Conservation (phyloP, 164 flowering plant genomes). For the Berberis thunbergii region DNA sequence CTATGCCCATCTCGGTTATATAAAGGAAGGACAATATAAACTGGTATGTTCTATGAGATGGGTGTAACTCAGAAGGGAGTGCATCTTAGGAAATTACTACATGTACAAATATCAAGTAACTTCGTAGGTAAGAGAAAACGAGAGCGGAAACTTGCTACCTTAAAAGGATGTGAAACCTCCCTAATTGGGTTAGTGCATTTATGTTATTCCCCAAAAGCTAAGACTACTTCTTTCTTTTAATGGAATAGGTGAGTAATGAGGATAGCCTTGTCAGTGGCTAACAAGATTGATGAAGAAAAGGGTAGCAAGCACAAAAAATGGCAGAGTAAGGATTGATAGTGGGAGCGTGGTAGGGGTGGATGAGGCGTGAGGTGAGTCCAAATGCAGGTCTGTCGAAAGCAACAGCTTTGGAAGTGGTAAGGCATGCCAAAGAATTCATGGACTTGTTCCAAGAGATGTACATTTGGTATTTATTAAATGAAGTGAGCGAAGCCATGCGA, state of each 20-base stretch:
- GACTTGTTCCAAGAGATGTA: slow-evolving; percentile 63
- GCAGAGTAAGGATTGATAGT: slow-evolving; percentile 34
- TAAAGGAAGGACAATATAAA: too few relatives aligned
- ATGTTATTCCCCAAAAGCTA: too few relatives aligned
- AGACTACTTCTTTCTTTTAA: too few relatives aligned
- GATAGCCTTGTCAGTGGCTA: slow-evolving; percentile 64
- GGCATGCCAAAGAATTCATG: slow-evolving; percentile 61
- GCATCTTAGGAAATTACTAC: too few relatives aligned
- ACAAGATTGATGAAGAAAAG: slow-evolving; percentile 53
- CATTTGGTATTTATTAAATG: slow-evolving; percentile 16
- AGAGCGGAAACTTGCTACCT: too few relatives aligned
- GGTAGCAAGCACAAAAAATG: slow-evolving; percentile 74
- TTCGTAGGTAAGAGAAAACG: too few relatives aligned
- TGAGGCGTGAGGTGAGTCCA: slow-evolving; percentile 75
- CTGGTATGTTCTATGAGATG: too few relatives aligned
- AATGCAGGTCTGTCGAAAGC: slow-evolving; percentile 98
- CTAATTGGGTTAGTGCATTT: too few relatives aligned
- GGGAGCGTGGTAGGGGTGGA: slow-evolving; percentile 9
- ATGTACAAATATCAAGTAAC: too few relatives aligned
- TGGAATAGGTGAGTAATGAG: slow-evolving; percentile 57
- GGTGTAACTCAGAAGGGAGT: too few relatives aligned
- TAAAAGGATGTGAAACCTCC: too few relatives aligned
- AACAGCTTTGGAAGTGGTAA: slow-evolving; percentile 59
- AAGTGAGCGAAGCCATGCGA: slow-evolving; percentile 97
- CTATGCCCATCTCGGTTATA: too few relatives aligned